These are phyloP conservation scores for Irpex sp. DNA, from an alignment of 1,284 basidiomycete species.

Conservation along the genomic window DNA sequence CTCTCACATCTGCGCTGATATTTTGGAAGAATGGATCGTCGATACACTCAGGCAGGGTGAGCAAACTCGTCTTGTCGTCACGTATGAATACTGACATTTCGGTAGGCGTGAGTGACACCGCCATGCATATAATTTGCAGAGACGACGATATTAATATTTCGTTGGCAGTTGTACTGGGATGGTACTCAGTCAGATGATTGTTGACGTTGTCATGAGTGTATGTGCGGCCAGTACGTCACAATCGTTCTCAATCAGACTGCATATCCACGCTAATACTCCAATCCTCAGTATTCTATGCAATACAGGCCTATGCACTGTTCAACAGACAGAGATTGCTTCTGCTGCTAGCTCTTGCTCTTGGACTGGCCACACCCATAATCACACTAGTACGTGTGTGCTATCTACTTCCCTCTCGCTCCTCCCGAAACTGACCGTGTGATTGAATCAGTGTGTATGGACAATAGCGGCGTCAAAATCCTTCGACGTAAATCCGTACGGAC, in stretches of 20 bases:
- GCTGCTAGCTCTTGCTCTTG: neutral
- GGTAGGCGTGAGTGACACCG: neutral
- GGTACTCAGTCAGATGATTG: slow-evolving; percentile 1
- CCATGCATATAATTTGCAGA: no score
- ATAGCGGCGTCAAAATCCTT: neutral
- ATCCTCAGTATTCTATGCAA: neutral
- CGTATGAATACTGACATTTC: neutral
- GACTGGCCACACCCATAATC: neutral
- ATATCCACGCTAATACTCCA: neutral
- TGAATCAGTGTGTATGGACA: neutral
- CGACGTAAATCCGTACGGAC: neutral
- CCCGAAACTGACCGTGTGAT: neutral
- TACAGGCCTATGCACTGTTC: neutral
- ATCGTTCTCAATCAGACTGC: neutral
- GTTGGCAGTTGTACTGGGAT: neutral
- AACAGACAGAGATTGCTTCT: neutral
- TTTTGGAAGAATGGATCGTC: neutral
- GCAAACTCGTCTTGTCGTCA: neutral
- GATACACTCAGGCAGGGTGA: neutral
- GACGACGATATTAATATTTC: neutral
- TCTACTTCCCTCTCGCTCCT: neutral
- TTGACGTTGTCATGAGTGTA: neutral
- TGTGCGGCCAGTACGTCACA: neutral
- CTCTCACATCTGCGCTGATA: neutral
- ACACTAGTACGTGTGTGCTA: neutral